Conservation (phyloP, 495 filamentous ascomycete genomes). For the Penicillium turbatum region DNA sequence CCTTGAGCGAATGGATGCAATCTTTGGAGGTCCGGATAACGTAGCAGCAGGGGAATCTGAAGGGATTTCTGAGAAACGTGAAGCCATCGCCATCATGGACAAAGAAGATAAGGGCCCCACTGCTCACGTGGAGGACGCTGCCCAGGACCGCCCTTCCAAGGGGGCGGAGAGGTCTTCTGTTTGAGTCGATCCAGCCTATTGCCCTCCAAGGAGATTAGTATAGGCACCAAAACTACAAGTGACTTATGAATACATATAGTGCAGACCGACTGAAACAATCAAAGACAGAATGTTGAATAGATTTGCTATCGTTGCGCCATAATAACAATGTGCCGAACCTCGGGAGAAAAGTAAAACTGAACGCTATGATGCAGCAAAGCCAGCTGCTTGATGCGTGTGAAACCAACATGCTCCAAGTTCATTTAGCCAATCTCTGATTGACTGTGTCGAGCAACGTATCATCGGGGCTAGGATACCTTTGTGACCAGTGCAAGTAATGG, state of each 20-base stretch:
- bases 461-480: background rate
- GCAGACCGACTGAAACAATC: background rate
- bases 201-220: background rate
- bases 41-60: slow-evolving; percentile 31
- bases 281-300: background rate
- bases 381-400: slow-evolving; percentile 5
- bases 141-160: background rate
- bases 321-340: background rate
- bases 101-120: slow-evolving; percentile 4
- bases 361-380: slow-evolving; percentile 10
- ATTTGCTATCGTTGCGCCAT: slow-evolving; percentile 6
- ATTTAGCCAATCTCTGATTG: background rate
- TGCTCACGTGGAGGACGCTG: slow-evolving; percentile 7
- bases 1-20: slow-evolving; percentile 36
- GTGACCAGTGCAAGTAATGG: background rate
- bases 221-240: background rate
- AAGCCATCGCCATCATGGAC: slow-evolving; percentile 18
- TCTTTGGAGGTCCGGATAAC: slow-evolving; percentile 35
- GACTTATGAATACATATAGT: background rate
- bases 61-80: slow-evolving; percentile 13
- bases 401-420: background rate
- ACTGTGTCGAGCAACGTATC: background rate
- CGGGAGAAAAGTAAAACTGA: background rate
- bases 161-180: slow-evolving; percentile 2
- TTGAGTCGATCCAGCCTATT: background rate